These are phyloP conservation scores for Colletotrichum kahawae DNA, from an alignment of 2,329 filamentous ascomycete species.

Conservation along the genomic window DNA sequence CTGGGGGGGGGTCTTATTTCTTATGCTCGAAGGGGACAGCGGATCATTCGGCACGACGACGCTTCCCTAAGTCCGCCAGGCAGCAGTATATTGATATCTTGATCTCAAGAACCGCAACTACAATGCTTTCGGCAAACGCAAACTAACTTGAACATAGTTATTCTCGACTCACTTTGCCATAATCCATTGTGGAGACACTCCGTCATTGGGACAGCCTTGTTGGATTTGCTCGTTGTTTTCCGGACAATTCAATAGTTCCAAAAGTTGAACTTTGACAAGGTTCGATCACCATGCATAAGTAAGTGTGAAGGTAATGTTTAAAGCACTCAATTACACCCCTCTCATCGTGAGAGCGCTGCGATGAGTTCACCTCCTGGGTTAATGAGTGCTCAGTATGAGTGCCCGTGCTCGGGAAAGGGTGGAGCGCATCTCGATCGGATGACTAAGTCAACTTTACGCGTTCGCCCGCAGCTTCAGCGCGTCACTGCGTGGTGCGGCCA, in stretches of 20 bases:
- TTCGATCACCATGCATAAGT: neutral
- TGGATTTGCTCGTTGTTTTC: no score
- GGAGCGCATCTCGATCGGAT: neutral
- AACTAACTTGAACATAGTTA: fast-evolving
- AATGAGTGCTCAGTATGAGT: neutral
- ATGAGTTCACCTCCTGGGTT: neutral
- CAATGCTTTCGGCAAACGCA: neutral
- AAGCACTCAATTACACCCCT: fast-evolving
- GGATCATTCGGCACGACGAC: neutral
- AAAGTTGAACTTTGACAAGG: no score
- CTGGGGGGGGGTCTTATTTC: neutral
- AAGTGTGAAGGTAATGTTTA: neutral
- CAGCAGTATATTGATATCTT: neutral
- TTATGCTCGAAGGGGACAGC: fast-evolving
- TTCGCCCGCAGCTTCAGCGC: neutral
- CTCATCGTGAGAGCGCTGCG: neutral
- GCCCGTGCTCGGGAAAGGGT: neutral
- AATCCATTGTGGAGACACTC: fast-evolving
- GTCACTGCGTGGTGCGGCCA: neutral
- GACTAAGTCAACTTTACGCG: neutral
- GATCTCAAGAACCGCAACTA: neutral
- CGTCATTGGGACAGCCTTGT: neutral
- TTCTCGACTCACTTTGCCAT: neutral
- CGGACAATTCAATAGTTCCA: no score
- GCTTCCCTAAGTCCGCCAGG: neutral